Evolutionary conservation across 2,329 filamentous ascomycete genomes (phyloP).

Genomic region (Aureobasidium musti): DNA sequence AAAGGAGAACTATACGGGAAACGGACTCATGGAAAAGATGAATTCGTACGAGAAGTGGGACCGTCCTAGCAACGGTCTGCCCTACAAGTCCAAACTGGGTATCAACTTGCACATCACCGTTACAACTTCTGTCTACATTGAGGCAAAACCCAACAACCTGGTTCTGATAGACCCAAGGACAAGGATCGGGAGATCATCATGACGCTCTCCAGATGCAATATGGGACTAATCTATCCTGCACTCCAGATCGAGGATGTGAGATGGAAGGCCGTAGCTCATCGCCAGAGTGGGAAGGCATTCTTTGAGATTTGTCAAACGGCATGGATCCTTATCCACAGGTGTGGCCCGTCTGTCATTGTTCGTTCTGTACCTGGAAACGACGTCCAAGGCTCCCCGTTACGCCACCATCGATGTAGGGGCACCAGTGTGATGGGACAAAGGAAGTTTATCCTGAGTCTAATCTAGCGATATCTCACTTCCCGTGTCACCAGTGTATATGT

Average conservation of each 20-base stretch:
- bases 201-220: conserved; percentile 16
- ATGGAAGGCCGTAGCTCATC: neutral
- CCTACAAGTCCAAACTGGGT: neutral
- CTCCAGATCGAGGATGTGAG: neutral
- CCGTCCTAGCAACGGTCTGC: neutral
- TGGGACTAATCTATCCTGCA: neutral
- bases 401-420: conserved; percentile 22
- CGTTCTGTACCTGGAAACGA: conserved; percentile 25
- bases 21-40: conserved; percentile 8
- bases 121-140: conserved; percentile 19
- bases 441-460: neutral
- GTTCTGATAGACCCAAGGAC: conserved; percentile 4
- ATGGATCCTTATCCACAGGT: conserved; percentile 21
- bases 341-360: conserved; percentile 21
- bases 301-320: conserved; percentile 24
- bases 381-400: conserved; percentile 15
- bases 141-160: conserved; percentile 23
- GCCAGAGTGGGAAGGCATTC: neutral
- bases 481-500: conserved; percentile 12
- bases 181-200: conserved; percentile 15
- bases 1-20: conserved; percentile 15
- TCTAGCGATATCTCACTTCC: neutral
- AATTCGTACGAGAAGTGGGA: conserved; percentile 1
- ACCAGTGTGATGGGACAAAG: conserved; percentile 11
- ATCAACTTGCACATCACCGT: conserved; percentile 20